Base-by-base conservation (phyloP, 2,329 filamentous ascomycete species). In the Colletotrichum godetiae region DNA sequence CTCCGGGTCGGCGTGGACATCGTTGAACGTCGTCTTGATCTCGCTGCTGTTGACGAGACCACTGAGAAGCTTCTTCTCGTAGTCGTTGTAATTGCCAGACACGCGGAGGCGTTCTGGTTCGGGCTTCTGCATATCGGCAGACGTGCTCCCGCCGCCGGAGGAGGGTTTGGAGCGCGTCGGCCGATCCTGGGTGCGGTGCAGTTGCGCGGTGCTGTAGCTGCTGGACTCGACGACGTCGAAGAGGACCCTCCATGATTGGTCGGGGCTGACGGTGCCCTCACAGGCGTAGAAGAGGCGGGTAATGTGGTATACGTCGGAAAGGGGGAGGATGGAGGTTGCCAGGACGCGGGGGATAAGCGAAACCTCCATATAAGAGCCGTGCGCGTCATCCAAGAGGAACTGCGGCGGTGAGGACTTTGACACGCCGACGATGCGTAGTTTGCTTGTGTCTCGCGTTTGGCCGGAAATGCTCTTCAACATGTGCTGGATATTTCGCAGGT, bases 11-110 rank as follows among this genome's bases (percentile, higher is more conserved):
- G 93, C 95, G 78, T 97, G 94, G 24, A 99, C 93, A 80, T 98
- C 94, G 29, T 90, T 88, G 80, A 98, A 99, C 0, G 94, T 97
- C 0, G 94, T 97, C 74, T 92, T 92, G 76, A 99, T 94, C 78
- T 93, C 93, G 59, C 92, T 88, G 7, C 94, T 91, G 79, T 98
- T 91, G 46, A 98, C 91, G 3, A 98, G 92, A 11, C 96, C 95
- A 4, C 90, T 89, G 58, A 98, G 86, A 8, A 99, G 88, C 77
- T 92, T 93, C 81, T 94, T 94, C 82, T 98, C 97, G 76, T 98
- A 92, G 64, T 92, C 88, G 69, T 93, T 95, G 77, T 89, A 91
- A 55, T 86, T 91, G 29, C 74, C 74, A 7, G 68, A 67, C 6
- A 68, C 69, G 24, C 69, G 68, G 15, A 75, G 61, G 13, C 69